Percentiles rank a stretch among this genome's conserved stretches.
These are phyloP conservation scores for Closterium sp. DNA, from an alignment of 139 green algal genomes.

Conservation along the genomic window DNA sequence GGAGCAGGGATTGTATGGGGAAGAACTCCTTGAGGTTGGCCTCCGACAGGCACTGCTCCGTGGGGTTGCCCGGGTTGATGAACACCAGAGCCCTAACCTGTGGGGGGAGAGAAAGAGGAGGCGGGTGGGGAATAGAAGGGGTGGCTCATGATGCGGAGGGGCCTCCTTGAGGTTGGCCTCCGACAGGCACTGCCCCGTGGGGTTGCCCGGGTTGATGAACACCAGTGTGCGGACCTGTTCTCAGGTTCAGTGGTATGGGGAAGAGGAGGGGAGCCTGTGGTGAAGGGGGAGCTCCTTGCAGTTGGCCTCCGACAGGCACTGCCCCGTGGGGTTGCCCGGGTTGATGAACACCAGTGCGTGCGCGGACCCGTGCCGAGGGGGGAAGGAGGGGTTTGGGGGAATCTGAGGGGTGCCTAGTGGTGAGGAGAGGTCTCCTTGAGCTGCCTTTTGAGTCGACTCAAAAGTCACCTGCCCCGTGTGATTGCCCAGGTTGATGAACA, in stretches of 20 bases:
- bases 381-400: constrained; percentile 74
- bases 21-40: constrained; percentile 72
- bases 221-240: constrained; percentile 73
- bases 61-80: constrained; percentile 96
- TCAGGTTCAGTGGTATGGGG: no score
- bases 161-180: constrained; percentile 64
- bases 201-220: constrained; percentile 96
- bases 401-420: no score
- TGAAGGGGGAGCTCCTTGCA: constrained; percentile 50
- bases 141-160: no score
- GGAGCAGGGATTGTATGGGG: constrained; percentile 78
- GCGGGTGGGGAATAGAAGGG: no score
- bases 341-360: constrained; percentile 87
- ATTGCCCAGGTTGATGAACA: constrained; percentile 95
- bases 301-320: constrained; percentile 70
- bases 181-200: constrained; percentile 79
- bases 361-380: constrained; percentile 57
- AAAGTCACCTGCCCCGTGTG: constrained; percentile 78
- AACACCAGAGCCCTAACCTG: constrained; percentile 77
- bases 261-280: no score
- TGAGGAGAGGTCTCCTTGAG: constrained; percentile 74
- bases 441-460: constrained; percentile 63
- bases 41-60: constrained; percentile 70
- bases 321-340: constrained; percentile 91
- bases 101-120: neutral